A percentile compares a stretch with the other conserved stretches of the same genome.
These are phyloP conservation scores for Hortiboletus flavorubellus DNA, from an alignment of 768 basidiomycete species.

Conservation along the genomic window DNA sequence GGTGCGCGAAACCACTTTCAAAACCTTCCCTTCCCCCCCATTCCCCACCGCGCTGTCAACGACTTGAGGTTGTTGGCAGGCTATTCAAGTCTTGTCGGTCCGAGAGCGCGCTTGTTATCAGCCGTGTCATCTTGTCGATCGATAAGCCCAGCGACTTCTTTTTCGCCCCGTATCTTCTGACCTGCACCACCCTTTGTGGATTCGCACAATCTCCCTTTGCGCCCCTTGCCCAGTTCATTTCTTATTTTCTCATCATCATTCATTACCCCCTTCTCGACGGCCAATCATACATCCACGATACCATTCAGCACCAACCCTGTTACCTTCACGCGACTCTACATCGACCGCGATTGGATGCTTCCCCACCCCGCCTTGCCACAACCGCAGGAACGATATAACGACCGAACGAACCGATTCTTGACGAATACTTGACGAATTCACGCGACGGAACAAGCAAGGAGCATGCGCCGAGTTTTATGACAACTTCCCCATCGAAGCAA, in stretches of 20 bases:
- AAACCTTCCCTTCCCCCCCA: neutral
- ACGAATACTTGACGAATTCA: constrained; percentile 33
- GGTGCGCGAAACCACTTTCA: constrained; percentile 27
- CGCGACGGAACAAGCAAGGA: constrained; percentile 27
- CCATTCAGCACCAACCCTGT: constrained; percentile 14
- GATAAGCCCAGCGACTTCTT: constrained; percentile 35
- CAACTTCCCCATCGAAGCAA: constrained; percentile 18
- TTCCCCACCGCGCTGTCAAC: constrained; percentile 29
- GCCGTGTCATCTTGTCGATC: constrained; percentile 43
- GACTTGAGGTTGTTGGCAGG: constrained; percentile 40
- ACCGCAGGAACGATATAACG: constrained; percentile 33
- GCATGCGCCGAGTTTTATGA: constrained; percentile 19
- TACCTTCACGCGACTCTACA: constrained; percentile 17
- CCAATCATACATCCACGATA: constrained; percentile 25
- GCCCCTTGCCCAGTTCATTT: constrained; percentile 15
- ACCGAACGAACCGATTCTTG: constrained; percentile 36
- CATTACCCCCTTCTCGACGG: constrained; percentile 23
- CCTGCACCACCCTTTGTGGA: constrained; percentile 26
- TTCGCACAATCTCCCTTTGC: constrained; percentile 28
- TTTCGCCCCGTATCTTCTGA: constrained; percentile 25
- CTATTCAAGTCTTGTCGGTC: constrained; percentile 31
- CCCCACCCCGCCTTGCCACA: constrained; percentile 27
- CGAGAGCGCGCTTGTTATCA: constrained; percentile 31
- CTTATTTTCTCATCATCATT: constrained; percentile 21
- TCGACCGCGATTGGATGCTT: constrained; percentile 17